These are phyloP conservation scores for Halocafeteria seosinensis DNA, from an alignment of 108 stramenopile species.

Conservation along the genomic window DNA sequence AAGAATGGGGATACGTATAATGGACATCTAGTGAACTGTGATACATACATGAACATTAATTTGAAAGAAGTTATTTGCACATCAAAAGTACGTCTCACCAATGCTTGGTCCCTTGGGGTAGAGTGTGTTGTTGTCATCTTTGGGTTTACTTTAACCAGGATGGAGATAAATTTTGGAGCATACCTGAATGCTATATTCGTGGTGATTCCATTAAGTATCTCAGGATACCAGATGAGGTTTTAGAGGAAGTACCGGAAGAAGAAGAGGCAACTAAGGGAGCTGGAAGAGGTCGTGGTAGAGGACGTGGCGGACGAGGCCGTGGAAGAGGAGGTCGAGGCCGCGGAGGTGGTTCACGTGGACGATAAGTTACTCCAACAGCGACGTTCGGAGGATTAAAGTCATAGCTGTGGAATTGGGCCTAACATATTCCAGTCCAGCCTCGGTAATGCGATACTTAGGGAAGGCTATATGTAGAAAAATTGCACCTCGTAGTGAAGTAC, in stretches of 20 bases:
- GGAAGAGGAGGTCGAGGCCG: constrained; percentile 33
- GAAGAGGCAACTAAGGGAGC: constrained; percentile 37
- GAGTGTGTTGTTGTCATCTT: neutral
- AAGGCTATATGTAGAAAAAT: too few relatives aligned
- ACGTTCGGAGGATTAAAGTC: too few relatives aligned
- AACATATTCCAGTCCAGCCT: too few relatives aligned
- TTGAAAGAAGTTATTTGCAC: constrained; percentile 85
- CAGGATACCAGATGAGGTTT: constrained; percentile 66
- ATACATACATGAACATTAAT: constrained; percentile 96
- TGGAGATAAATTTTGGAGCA: constrained; percentile 79
- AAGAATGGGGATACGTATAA: constrained; percentile 97
- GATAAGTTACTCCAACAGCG: too few relatives aligned
- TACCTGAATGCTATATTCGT: constrained; percentile 80
- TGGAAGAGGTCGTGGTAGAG: constrained; percentile 20
- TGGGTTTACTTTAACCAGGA: constrained; percentile 20
- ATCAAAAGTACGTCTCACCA: constrained; percentile 20
- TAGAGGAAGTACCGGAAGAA: constrained; percentile 63
- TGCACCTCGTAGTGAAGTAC: too few relatives aligned
- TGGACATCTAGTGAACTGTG: constrained; percentile 77
- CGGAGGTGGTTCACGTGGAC: constrained; percentile 42
- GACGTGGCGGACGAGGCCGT: constrained; percentile 24
- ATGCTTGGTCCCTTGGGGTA: neutral
- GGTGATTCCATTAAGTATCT: constrained; percentile 89
- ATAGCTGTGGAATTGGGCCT: too few relatives aligned
- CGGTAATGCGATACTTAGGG: too few relatives aligned